Evolutionary conservation across 192 early-diverging fungal species (phyloP).

Genomic region (Backusella westeae): DNA sequence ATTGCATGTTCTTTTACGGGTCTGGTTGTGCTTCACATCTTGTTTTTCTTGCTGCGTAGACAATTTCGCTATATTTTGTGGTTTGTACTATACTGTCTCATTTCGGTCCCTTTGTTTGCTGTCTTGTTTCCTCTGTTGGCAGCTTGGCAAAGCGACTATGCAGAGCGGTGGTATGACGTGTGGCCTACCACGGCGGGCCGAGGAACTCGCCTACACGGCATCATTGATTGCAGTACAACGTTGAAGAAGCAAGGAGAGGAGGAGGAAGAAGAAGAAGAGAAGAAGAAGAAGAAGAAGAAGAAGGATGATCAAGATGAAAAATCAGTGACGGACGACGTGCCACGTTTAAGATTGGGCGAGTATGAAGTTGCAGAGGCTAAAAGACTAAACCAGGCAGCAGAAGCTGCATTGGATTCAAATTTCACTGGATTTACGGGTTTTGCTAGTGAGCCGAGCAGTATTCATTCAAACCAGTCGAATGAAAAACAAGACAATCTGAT

Average conservation of each 20-base stretch:
- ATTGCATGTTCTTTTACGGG: constrained; percentile 22
- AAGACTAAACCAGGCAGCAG: constrained; percentile 3
- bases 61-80: constrained; percentile 33
- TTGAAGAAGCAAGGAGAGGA: background rate
- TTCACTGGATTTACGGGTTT: constrained; percentile 21
- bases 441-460: background rate
- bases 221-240: constrained; percentile 19
- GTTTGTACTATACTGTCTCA: constrained; percentile 30
- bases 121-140: constrained; percentile 31
- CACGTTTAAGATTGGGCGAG: constrained; percentile 20
- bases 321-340: background rate
- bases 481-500: background rate
- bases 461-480: background rate
- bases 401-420: constrained; percentile 21
- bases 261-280: background rate
- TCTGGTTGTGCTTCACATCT: constrained; percentile 27
- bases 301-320: constrained; percentile 1
- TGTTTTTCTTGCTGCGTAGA: constrained; percentile 24
- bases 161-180: constrained; percentile 32
- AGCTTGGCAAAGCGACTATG: constrained; percentile 20
- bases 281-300: background rate
- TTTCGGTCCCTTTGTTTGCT: constrained; percentile 26
- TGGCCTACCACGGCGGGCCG: constrained; percentile 10
- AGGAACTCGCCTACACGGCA: constrained; percentile 27
- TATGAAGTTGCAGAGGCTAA: constrained; percentile 18